phyloP scores from a whole-genome alignment of 225 moss, liverwort and hornwort species.

The Straminergon stramineum region DNA sequence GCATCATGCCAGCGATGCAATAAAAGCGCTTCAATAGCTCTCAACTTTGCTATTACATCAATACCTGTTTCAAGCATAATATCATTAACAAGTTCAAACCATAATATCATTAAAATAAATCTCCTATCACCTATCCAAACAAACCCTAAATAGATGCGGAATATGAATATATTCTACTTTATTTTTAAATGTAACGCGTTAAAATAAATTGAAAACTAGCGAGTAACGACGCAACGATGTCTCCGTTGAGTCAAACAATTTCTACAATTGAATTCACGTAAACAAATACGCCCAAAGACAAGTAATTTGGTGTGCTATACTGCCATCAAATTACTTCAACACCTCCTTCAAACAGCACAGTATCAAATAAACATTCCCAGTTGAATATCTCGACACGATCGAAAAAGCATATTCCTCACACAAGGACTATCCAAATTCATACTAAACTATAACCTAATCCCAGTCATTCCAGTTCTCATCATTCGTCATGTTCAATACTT shows the following conservation, averaged over 20 bases:
- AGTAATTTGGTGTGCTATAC: not conserved
- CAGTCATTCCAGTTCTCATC: not conserved
- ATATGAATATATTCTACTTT: not conserved
- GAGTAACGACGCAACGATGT: not conserved
- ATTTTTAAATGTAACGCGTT: not conserved
- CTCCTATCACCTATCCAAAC: not conserved
- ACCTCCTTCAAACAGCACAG: not conserved
- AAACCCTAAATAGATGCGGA: not conserved
- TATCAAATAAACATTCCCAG: not conserved
- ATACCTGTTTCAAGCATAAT: slow-evolving; percentile 12
- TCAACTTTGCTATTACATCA: slow-evolving; percentile 14
- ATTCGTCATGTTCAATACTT: not conserved
- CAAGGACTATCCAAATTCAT: not conserved
- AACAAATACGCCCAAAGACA: not conserved
- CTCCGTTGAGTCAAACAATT: not conserved
- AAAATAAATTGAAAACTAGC: not conserved
- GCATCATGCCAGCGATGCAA: slow-evolving; percentile 72
- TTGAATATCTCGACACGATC: not conserved
- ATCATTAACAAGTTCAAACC: not conserved
- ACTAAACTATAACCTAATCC: not conserved
- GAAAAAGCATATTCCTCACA: not conserved
- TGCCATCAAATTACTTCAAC: not conserved
- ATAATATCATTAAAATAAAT: too few species aligned
- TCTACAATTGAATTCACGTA: not conserved
- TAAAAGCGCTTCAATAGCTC: slow-evolving; percentile 43